Evolutionary conservation across 2,329 filamentous ascomycete genomes (phyloP).

Genomic region (Coleophoma cylindrospora): DNA sequence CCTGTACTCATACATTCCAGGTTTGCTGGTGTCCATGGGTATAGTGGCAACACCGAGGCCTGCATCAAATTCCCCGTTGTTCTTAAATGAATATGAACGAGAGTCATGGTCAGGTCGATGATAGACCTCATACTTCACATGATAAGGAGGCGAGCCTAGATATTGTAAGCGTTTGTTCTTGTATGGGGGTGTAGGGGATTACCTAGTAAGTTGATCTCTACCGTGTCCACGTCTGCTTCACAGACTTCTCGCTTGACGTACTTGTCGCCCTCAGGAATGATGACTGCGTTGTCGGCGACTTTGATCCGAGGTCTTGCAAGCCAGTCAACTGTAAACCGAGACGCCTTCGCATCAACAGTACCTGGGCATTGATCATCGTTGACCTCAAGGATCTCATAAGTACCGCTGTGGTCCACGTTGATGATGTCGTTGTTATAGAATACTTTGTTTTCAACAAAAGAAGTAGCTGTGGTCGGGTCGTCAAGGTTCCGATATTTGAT

Average conservation of each 20-base stretch:
- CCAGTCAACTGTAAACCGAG: slow-evolving; percentile 78
- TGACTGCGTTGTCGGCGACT: slow-evolving; percentile 59
- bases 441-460: slow-evolving; percentile 39
- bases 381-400: slow-evolving; percentile 76
- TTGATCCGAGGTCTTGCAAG: slow-evolving; percentile 72
- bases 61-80: slow-evolving; percentile 69
- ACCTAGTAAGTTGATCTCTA: slow-evolving; percentile 78
- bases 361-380: slow-evolving; percentile 79
- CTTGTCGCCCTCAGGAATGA: slow-evolving; percentile 46
- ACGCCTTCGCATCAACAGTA: slow-evolving; percentile 67
- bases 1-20: slow-evolving; percentile 80
- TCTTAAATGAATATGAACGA: slow-evolving; percentile 49
- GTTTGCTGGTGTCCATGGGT: slow-evolving; percentile 77
- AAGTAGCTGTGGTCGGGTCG: slow-evolving; percentile 31
- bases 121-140: slow-evolving; percentile 74
- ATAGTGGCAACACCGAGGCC: slow-evolving; percentile 73
- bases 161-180: slow-evolving; percentile 2
- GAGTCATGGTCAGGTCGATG: slow-evolving; percentile 65
- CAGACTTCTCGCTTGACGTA: slow-evolving; percentile 80
- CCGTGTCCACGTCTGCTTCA: slow-evolving; percentile 87
- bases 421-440: slow-evolving; percentile 63
- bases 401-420: slow-evolving; percentile 60
- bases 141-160: slow-evolving; percentile 71
- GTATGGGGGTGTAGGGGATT: slow-evolving; percentile 26
- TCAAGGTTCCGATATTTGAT: slow-evolving; percentile 70